Conservation (phyloP, 768 basidiomycete species). For the Termitomyces sp. region DNA sequence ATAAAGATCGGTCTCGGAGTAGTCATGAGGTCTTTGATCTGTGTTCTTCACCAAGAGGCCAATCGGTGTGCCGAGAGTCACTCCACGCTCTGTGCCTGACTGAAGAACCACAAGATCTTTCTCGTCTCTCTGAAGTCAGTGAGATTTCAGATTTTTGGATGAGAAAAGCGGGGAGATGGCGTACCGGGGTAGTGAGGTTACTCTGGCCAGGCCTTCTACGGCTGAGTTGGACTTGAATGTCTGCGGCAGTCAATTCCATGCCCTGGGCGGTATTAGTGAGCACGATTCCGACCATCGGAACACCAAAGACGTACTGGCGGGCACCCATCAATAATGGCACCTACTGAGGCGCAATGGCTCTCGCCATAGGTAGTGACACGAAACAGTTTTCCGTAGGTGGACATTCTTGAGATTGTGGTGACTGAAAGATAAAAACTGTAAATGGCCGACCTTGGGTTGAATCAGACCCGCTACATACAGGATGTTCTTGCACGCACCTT, state of each 20-base stretch:
- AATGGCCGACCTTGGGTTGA: background rate
- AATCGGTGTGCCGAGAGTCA: constrained; percentile 96
- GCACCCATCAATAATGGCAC: constrained; percentile 95
- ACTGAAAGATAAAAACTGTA: background rate
- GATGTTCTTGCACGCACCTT: background rate
- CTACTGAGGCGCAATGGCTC: constrained; percentile 95
- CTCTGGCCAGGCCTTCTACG: constrained; percentile 93
- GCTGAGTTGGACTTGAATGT: constrained; percentile 89
- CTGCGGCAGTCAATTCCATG: constrained; percentile 66
- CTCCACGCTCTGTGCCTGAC: constrained; percentile 88
- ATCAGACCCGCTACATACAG: background rate
- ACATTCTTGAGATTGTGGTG: constrained; percentile 48
- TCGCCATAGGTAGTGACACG: constrained; percentile 98
- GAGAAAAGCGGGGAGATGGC: constrained; percentile 22
- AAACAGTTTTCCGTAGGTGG: constrained; percentile 87
- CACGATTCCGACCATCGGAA: background rate
- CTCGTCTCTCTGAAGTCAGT: constrained; percentile 69
- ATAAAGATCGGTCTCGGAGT: constrained; percentile 96
- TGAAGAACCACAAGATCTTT: constrained; percentile 92
- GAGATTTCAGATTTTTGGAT: background rate
- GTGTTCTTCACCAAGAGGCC: constrained; percentile 96
- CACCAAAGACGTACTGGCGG: constrained; percentile 65
- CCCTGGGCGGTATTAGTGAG: constrained; percentile 48
- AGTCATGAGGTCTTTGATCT: constrained; percentile 97
- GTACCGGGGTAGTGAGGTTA: constrained; percentile 90